Conservation (phyloP, 163 green algal genomes). For the Picocystis sp. region DNA sequence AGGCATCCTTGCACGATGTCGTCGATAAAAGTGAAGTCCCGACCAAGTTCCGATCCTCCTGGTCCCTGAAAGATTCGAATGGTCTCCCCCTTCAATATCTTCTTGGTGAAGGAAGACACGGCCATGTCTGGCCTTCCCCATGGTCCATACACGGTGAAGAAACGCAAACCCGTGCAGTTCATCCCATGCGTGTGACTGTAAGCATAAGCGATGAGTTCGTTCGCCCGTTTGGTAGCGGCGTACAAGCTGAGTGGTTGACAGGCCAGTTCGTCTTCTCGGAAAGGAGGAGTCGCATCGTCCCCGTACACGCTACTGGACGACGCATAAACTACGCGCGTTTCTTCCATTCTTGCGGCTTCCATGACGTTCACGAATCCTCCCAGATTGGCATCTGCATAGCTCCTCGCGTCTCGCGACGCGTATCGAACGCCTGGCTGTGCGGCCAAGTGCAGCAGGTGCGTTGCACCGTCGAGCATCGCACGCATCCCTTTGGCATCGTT, state of each 20-base stretch:
- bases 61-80: slow-evolving; percentile 6
- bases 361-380: slow-evolving; percentile 2
- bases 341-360: slow-evolving; percentile 4
- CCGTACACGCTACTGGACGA: slow-evolving; percentile 9
- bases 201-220: slow-evolving; percentile 12
- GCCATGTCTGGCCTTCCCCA: slow-evolving; percentile 8
- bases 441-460: slow-evolving; percentile 5
- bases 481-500: slow-evolving; percentile 3
- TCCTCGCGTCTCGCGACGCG: neutral
- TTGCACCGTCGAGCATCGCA: neutral
- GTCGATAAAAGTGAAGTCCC: slow-evolving; percentile 10
- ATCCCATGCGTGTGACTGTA: slow-evolving; percentile 7
- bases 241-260: slow-evolving; percentile 5
- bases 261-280: slow-evolving; percentile 3
- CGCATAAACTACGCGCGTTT: slow-evolving; percentile 7
- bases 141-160: slow-evolving; percentile 11
- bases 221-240: slow-evolving; percentile 7
- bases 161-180: slow-evolving; percentile 7
- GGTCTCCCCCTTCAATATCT: slow-evolving; percentile 4
- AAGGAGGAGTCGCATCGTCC: neutral
- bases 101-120: slow-evolving; percentile 6
- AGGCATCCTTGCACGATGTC: slow-evolving; percentile 9
- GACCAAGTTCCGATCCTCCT: neutral
- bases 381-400: slow-evolving; percentile 9
- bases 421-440: slow-evolving; percentile 4